Conservation (phyloP, 2,329 filamentous ascomycete species). For the Ophidiomyces ophidiicola region DNA sequence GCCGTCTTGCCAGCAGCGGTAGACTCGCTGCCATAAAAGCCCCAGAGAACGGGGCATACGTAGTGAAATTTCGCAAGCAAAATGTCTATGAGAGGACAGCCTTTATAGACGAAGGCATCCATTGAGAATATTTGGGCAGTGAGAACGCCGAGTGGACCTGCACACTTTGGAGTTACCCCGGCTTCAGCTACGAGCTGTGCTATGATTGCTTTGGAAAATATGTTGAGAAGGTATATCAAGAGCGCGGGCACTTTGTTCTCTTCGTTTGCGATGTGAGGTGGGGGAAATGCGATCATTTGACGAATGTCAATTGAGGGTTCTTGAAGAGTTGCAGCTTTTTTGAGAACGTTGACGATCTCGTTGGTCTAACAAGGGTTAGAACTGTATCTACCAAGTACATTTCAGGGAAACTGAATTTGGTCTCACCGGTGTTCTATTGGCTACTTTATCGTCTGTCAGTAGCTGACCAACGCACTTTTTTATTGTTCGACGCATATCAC, state of each 20-base stretch:
- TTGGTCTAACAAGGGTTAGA: conserved; percentile 26
- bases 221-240: conserved; percentile 64
- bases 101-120: conserved; percentile 54
- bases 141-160: conserved; percentile 69
- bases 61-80: conserved; percentile 76
- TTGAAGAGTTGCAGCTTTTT: conserved; percentile 41
- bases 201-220: conserved; percentile 61
- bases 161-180: conserved; percentile 50
- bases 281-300: conserved; percentile 40
- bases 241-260: conserved; percentile 46
- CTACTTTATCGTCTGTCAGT: conserved; percentile 48
- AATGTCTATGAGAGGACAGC: conserved; percentile 62
- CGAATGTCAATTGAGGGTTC: conserved; percentile 47
- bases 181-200: conserved; percentile 58
- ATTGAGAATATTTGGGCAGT: conserved; percentile 62
- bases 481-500: conserved; percentile 60
- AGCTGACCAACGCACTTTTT: conserved; percentile 62
- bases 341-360: conserved; percentile 43
- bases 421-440: conserved; percentile 47
- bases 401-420: neutral
- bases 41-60: conserved; percentile 74
- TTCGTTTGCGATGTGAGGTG: conserved; percentile 26
- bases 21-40: conserved; percentile 62
- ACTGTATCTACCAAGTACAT: conserved; percentile 4
- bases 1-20: conserved; percentile 53